These are phyloP conservation scores for Fusarium tuaranense DNA, from an alignment of 2,329 filamentous ascomycete species.

Conservation along the genomic window DNA sequence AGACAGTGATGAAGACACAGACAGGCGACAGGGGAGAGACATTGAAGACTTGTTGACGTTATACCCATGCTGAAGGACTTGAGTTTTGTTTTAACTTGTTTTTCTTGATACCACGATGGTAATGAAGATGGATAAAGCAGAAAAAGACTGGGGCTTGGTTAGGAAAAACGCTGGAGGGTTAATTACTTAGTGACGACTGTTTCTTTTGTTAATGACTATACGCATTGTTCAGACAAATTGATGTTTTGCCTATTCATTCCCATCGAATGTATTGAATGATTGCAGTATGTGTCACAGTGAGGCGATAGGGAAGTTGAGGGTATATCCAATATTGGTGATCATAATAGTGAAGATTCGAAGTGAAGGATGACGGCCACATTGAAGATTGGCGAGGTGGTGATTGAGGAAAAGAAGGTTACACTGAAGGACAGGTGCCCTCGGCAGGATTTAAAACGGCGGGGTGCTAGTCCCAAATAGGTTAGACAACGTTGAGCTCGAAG, in stretches of 20 bases:
- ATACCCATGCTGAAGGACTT: slow-evolving; percentile 42
- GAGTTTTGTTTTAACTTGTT: slow-evolving; percentile 27
- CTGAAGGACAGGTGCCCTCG: background rate
- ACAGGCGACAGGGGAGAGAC: slow-evolving; percentile 5
- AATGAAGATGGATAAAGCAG: slow-evolving; percentile 31
- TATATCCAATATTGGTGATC: background rate
- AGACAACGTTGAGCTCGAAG: slow-evolving; percentile 6
- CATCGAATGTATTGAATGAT: background rate
- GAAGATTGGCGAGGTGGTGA: background rate
- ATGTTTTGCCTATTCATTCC: background rate
- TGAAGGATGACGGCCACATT: background rate
- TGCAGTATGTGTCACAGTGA: background rate
- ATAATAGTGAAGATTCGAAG: background rate
- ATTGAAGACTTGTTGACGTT: slow-evolving; percentile 28
- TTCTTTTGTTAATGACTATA: slow-evolving; percentile 38
- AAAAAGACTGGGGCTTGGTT: slow-evolving; percentile 21
- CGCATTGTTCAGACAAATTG: slow-evolving; percentile 36
- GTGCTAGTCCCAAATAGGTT: slow-evolving; percentile 13
- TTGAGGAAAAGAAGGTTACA: background rate
- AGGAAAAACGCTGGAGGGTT: slow-evolving; percentile 16
- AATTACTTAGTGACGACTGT: slow-evolving; percentile 25
- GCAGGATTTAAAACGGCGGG: background rate
- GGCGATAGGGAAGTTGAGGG: no score
- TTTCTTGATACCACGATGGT: slow-evolving; percentile 41
- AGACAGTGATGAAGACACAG: slow-evolving; percentile 4